phyloP scores from a whole-genome alignment of 1,284 basidiomycete species.

The Singerocomus inundabilis region DNA sequence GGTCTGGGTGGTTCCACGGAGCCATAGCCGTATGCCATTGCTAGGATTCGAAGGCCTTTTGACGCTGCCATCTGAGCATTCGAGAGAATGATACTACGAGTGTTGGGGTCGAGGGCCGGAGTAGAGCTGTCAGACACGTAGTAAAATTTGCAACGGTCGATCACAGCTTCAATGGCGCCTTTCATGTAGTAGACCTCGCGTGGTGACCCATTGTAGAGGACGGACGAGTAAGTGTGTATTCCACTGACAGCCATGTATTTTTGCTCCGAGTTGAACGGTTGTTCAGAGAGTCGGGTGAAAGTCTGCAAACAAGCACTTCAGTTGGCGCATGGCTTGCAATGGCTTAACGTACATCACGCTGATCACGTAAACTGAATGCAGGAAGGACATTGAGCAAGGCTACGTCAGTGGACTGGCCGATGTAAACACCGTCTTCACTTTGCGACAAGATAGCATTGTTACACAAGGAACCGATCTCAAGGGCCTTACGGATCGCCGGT shows the following conservation, averaged over 20 bases:
- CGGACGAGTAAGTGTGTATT: conserved; percentile 40
- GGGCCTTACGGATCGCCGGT: conserved; percentile 57
- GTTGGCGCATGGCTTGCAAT: neutral
- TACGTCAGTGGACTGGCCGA: conserved; percentile 93
- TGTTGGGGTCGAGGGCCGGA: conserved; percentile 69
- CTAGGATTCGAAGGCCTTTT: conserved; percentile 83
- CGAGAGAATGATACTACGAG: conserved; percentile 61
- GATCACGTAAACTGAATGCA: conserved; percentile 68
- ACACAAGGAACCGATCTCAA: conserved; percentile 69
- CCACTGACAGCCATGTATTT: conserved; percentile 94
- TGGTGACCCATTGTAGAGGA: conserved; percentile 39
- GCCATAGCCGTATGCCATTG: conserved; percentile 85
- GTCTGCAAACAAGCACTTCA: conserved; percentile 37
- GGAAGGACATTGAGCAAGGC: conserved; percentile 85
- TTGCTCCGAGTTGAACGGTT: conserved; percentile 89
- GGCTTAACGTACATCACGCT: conserved; percentile 54
- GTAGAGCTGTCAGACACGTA: conserved; percentile 85
- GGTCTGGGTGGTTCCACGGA: conserved; percentile 42
- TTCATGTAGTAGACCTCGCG: conserved; percentile 88
- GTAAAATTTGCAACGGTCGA: conserved; percentile 85
- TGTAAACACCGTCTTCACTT: conserved; percentile 72
- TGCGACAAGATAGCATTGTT: conserved; percentile 67
- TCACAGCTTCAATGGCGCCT: conserved; percentile 86
- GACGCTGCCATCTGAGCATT: conserved; percentile 73
- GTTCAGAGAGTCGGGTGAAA: conserved; percentile 78